These are phyloP conservation scores for Deuterostichococcus epilithicus DNA, from an alignment of 139 green algal genomes.

Conservation along the genomic window DNA sequence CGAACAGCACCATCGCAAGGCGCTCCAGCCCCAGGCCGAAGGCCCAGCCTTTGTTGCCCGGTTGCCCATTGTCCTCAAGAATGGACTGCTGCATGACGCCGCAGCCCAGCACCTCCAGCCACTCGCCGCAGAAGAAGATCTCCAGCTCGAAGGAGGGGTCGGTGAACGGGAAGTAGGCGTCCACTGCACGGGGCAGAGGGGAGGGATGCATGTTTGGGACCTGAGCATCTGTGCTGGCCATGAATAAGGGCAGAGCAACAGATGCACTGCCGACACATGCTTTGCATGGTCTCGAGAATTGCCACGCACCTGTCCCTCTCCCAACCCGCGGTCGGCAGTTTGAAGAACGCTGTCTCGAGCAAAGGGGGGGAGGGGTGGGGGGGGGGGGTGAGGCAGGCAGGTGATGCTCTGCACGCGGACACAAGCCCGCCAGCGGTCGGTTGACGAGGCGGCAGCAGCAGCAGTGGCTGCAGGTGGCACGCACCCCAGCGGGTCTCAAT, in stretches of 20 bases:
- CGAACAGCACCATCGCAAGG: slow-evolving; percentile 97
- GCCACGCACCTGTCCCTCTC: too few relatives aligned
- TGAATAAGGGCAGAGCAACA: too few relatives aligned
- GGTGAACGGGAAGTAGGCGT: slow-evolving; percentile 99
- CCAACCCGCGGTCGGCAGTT: too few relatives aligned
- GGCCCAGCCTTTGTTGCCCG: slow-evolving; percentile 75
- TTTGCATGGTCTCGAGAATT: too few relatives aligned
- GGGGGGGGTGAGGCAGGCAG: neutral
- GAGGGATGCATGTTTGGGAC: neutral
- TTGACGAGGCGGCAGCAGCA: too few relatives aligned
- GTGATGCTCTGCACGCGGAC: slow-evolving; percentile 3
- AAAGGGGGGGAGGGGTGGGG: too few relatives aligned
- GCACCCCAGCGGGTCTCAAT: neutral
- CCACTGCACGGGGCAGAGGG: slow-evolving; percentile 41
- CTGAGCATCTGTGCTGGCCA: too few relatives aligned
- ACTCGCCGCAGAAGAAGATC: slow-evolving; percentile 98
- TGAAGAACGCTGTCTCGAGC: too few relatives aligned
- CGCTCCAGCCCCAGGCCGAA: slow-evolving; percentile 96
- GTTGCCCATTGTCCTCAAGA: slow-evolving; percentile 13
- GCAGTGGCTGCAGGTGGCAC: too few relatives aligned
- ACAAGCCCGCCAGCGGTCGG: too few relatives aligned
- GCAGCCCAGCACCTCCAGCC: slow-evolving; percentile 98
- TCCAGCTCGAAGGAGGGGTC: slow-evolving; percentile 96
- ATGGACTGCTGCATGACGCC: slow-evolving; percentile 88
- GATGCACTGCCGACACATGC: too few relatives aligned